phyloP scores from a whole-genome alignment of 768 basidiomycete species.

The Dioszegia aurantiaca region DNA sequence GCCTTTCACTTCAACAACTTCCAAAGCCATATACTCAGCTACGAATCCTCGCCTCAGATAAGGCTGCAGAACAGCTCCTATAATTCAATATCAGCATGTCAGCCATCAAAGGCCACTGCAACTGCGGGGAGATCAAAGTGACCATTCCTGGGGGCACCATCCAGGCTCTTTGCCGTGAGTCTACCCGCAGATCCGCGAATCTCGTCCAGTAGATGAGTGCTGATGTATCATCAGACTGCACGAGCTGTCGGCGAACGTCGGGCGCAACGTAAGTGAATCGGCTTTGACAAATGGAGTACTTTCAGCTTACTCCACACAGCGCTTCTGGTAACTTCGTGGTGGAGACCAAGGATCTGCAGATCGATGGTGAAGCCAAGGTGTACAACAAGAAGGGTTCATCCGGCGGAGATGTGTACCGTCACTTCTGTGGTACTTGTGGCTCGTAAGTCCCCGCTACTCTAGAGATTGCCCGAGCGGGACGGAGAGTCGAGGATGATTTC shows the following conservation, averaged over 20 bases:
- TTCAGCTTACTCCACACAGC: background rate
- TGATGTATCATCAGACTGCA: slow-evolving; percentile 16
- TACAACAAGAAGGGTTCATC: slow-evolving; percentile 13
- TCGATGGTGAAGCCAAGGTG: slow-evolving; percentile 12
- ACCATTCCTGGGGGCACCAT: slow-evolving; percentile 9
- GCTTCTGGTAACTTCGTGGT: slow-evolving; percentile 13
- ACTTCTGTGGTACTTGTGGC: slow-evolving; percentile 24
- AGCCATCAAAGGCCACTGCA: slow-evolving; percentile 10
- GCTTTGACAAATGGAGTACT: background rate
- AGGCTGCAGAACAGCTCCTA: background rate
- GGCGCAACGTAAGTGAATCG: slow-evolving; percentile 14
- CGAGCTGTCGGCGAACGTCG: slow-evolving; percentile 7
- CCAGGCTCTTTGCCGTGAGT: slow-evolving; percentile 16
- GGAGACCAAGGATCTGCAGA: slow-evolving; percentile 6
- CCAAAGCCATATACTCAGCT: background rate
- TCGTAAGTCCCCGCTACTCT: slow-evolving; percentile 16
- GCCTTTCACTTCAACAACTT: too few species aligned
- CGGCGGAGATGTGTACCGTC: slow-evolving; percentile 10
- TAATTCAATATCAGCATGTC: slow-evolving; percentile 4
- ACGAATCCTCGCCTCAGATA: background rate
- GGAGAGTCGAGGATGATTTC: too few species aligned
- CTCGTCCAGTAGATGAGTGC: too few species aligned
- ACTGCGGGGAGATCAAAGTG: slow-evolving; percentile 17
- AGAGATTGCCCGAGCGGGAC: too few species aligned
- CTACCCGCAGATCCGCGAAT: background rate